Conservation (phyloP, 2,329 filamentous ascomycete genomes). For the Parafenestella ontariensis region DNA sequence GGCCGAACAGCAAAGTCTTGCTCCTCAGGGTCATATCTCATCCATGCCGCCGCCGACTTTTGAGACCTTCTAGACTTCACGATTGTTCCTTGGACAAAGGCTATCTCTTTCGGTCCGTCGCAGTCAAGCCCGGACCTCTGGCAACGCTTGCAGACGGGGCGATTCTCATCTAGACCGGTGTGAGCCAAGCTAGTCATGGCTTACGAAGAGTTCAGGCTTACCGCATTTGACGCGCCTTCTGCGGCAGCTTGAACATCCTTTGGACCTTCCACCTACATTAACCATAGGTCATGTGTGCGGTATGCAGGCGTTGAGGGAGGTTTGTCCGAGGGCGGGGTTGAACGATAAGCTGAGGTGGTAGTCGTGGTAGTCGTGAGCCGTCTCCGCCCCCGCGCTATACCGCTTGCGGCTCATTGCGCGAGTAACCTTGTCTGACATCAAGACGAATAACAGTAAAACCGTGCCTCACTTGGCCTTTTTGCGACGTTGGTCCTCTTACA, state of each 20-base stretch:
- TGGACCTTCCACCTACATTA: conserved; percentile 41
- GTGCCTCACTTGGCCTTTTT: background rate
- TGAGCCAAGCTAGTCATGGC: conserved; percentile 5
- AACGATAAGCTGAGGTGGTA: background rate
- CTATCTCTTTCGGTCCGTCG: conserved; percentile 29
- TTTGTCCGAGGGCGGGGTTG: background rate
- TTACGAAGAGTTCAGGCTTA: conserved; percentile 17
- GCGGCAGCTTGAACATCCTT: conserved; percentile 42
- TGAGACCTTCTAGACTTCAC: conserved; percentile 32
- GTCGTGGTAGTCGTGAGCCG: background rate
- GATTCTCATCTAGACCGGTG: conserved; percentile 30
- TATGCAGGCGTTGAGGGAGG: background rate
- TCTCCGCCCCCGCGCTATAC: conserved; percentile 24
- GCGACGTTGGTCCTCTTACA: background rate
- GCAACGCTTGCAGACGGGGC: conserved; percentile 36
- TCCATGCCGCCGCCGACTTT: conserved; percentile 2
- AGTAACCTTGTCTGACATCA: conserved; percentile 5
- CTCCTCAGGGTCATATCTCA: conserved; percentile 1
- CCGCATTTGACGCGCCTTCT: conserved; percentile 41
- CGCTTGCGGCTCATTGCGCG: conserved; percentile 36
- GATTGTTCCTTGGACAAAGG: conserved; percentile 36
- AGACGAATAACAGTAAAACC: background rate
- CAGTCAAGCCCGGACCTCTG: conserved; percentile 30
- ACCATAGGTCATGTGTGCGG: conserved; percentile 27
- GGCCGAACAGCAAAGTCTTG: background rate